phyloP scores from a whole-genome alignment of 108 stramenopile species.

The Epipyxis sp. region DNA sequence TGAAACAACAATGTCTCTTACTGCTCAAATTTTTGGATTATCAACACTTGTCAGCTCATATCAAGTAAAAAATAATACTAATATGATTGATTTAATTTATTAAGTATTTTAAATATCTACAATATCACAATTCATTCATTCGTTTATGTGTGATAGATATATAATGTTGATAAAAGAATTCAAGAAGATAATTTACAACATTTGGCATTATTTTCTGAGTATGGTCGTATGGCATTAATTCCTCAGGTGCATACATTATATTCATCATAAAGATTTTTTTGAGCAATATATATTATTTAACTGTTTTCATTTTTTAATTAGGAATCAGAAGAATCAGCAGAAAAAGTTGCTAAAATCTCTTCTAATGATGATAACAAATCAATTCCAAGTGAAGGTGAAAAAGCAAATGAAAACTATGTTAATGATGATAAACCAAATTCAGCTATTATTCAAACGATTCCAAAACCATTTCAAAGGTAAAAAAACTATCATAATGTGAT shows the following conservation, averaged over 20 bases:
- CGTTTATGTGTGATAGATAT: constrained; percentile 83
- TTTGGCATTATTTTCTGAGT: constrained; percentile 93
- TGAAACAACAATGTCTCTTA: constrained; percentile 91
- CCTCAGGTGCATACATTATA: constrained; percentile 46
- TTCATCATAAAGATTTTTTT: too few relatives aligned
- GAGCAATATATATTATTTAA: too few relatives aligned
- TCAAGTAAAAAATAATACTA: too few relatives aligned
- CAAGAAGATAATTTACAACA: constrained; percentile 98
- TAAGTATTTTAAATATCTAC: background rate
- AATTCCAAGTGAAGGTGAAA: background rate
- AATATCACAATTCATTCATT: background rate
- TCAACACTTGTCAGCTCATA: constrained; percentile 75
- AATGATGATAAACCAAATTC: too few relatives aligned
- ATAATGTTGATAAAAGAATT: constrained; percentile 95
- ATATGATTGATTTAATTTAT: background rate
- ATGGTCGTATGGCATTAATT: constrained; percentile 84
- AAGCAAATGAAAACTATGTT: constrained; percentile 2
- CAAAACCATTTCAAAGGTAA: too few relatives aligned
- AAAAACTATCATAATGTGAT: too few relatives aligned
- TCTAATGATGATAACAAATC: background rate
- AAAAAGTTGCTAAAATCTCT: too few relatives aligned
- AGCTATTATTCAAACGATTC: too few relatives aligned
- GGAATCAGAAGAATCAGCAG: background rate
- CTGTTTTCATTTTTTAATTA: background rate
- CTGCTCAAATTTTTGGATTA: constrained; percentile 92